Conservation (phyloP, 495 filamentous ascomycete species). For the Schizothecium vesticola region DNA sequence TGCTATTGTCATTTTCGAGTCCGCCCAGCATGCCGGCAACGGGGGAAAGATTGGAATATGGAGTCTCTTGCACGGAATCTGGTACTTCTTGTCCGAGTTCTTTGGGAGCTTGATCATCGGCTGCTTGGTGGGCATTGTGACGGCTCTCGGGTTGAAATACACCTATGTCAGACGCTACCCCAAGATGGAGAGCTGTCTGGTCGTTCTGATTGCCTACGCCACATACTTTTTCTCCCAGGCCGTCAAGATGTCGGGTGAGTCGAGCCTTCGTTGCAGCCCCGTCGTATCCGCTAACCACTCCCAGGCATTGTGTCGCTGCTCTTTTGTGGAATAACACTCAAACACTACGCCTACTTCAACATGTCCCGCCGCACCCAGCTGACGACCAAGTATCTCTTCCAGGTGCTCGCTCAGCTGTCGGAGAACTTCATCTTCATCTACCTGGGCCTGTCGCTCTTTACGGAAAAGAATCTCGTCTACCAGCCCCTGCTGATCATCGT, state of each 20-base stretch:
- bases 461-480: conserved; percentile 78
- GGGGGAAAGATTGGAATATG: conserved; percentile 59
- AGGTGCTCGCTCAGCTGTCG: conserved; percentile 86
- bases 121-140: conserved; percentile 75
- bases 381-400: conserved; percentile 97
- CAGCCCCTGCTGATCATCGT: conserved; percentile 95
- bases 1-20: conserved; percentile 97
- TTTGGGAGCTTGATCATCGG: conserved; percentile 91
- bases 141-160: conserved; percentile 84
- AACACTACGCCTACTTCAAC: conserved; percentile 99
- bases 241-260: conserved; percentile 87
- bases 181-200: conserved; percentile 92
- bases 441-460: conserved; percentile 88
- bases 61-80: conserved; percentile 82
- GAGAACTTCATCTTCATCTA: conserved; percentile 99
- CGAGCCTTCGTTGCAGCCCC: not conserved
- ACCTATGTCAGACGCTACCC: conserved; percentile 87
- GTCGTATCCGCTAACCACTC: conserved; percentile 3
- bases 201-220: conserved; percentile 89
- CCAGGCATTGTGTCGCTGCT: conserved; percentile 92
- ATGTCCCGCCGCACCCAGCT: conserved; percentile 97
- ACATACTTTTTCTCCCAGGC: conserved; percentile 97
- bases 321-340: conserved; percentile 96
- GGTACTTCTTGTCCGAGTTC: conserved; percentile 92
- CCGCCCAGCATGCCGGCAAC: conserved; percentile 73